Evolutionary conservation across 495 filamentous ascomycete genomes (phyloP).

Genomic region (Apodospora peruviana): DNA sequence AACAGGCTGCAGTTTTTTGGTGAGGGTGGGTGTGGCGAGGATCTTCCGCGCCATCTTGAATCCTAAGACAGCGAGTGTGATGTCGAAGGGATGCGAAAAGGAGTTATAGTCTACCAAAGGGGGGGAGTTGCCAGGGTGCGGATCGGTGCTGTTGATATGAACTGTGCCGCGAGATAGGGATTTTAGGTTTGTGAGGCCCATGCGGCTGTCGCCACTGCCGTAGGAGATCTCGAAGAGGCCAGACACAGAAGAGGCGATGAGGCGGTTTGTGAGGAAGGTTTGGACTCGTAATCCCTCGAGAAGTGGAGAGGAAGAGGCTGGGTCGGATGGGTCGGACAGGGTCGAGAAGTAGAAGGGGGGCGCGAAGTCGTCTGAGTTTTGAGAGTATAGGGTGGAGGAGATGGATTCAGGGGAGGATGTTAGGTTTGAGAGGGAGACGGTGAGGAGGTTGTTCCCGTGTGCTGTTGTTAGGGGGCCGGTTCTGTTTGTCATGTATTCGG

Average conservation of each 20-base stretch:
- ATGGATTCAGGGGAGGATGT: slow-evolving; percentile 14
- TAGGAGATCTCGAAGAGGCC: slow-evolving; percentile 21
- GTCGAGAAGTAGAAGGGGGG: slow-evolving; percentile 11
- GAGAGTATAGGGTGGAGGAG: slow-evolving; percentile 14
- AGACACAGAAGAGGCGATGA: slow-evolving; percentile 4
- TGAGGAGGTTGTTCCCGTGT: slow-evolving; percentile 20
- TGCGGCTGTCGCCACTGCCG: slow-evolving; percentile 23
- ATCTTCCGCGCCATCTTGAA: slow-evolving; percentile 22
- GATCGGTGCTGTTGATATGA: slow-evolving; percentile 26
- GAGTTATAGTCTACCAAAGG: slow-evolving; percentile 23
- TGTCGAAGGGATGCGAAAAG: slow-evolving; percentile 26
- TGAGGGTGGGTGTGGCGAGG: slow-evolving; percentile 26
- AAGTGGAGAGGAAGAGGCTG: slow-evolving; percentile 2
- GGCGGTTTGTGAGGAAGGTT: slow-evolving; percentile 19
- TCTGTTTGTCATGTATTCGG: slow-evolving; percentile 27
- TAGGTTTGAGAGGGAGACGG: slow-evolving; percentile 23
- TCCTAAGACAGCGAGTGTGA: slow-evolving; percentile 11
- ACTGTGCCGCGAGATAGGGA: slow-evolving; percentile 35
- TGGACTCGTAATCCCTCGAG: slow-evolving; percentile 25
- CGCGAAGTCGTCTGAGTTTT: slow-evolving; percentile 23
- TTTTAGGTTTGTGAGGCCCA: slow-evolving; percentile 15
- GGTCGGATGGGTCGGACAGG: neutral
- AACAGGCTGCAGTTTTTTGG: slow-evolving; percentile 24
- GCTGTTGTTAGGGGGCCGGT: slow-evolving; percentile 25
- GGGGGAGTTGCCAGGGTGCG: slow-evolving; percentile 13